These are phyloP conservation scores for Solanum tacnaense DNA, from an alignment of 257 asterid species.

Conservation along the genomic window DNA sequence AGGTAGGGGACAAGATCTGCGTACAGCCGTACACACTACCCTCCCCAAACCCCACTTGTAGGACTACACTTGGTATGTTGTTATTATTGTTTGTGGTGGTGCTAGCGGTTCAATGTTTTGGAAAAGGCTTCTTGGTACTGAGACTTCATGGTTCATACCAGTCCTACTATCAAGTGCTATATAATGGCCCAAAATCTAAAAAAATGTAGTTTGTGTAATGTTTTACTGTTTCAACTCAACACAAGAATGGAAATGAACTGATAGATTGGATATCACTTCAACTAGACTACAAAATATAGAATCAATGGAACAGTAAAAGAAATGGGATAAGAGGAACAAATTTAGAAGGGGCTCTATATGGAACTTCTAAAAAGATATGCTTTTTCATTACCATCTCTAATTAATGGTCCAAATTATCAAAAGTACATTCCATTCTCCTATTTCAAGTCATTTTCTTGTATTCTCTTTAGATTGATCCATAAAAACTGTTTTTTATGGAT, in stretches of 20 bases:
- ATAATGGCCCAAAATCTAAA: not conserved
- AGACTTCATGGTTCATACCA: not conserved
- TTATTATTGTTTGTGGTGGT: not conserved
- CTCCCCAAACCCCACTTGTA: not conserved
- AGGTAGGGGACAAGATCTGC: not conserved
- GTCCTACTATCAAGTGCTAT: not conserved
- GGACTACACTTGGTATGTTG: not conserved
- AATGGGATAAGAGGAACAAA: not conserved
- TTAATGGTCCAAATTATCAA: conserved; percentile 65
- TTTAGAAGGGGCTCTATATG: conserved; percentile 46
- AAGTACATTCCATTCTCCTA: conserved; percentile 25
- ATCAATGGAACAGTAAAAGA: not conserved
- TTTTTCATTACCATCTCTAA: conserved; percentile 59
- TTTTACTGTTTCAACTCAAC: not conserved
- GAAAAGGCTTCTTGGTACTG: not conserved
- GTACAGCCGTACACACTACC: not conserved
- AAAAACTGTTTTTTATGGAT: not conserved
- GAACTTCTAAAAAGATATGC: conserved; percentile 73
- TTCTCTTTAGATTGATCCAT: not conserved
- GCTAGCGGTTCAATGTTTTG: not conserved
- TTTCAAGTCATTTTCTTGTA: not conserved
- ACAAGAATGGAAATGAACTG: not conserved
- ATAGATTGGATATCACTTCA: not conserved
- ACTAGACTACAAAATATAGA: not conserved
- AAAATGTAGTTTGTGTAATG: not conserved